Base-by-base conservation (phyloP, 2,329 filamentous ascomycete genomes). In the Neurospora sp. region DNA sequence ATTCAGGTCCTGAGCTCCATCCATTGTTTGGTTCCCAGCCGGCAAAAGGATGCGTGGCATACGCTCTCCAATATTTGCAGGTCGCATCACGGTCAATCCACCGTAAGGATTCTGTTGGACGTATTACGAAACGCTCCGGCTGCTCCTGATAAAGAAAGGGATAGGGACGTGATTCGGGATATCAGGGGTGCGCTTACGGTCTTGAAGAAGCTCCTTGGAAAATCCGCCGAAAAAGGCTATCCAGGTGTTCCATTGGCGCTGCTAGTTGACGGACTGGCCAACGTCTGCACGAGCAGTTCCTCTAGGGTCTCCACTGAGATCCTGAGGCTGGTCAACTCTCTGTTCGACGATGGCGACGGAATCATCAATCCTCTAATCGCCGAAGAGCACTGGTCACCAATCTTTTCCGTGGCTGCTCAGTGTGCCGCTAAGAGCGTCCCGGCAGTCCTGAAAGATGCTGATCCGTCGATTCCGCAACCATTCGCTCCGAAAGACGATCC, bases 1-100 rank as follows among this genome's bases (percentile, higher is more conserved):
- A 84, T 94, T 42, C 87, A 90, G 72, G 86, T 93, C 2, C 82
- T 94, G 68, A 90, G 90, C 75, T 90, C 89, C 52, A 90, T 93
- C 71, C 90, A 91, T 77, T 89, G 87, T 72, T 82, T 92, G 68
- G 86, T 93, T 2, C 81, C 82, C 13, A 82, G 80, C 66, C 83
- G 92, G 11, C 83, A 87, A 70, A 87, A 89, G 72, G 84, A 86
- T 52, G 85, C 91, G 3, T 93, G 91, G 91, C 87, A 88, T 72
- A 90, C 89, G 0, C 82, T 93, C 39, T 84, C 86, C 76, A 90
- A 92, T 73, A 82, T 94, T 0, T 90, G 90, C 81, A 89, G 84
- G 75, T 93, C 91, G 1, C 91, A 93, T 76, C 88, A 92, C 73
- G 90, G 90, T 23, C 89, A 91, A 72, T 87, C 86, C 42, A 89